Conservation (phyloP, 257 asterid genomes). For the Buddleja alternifolia region DNA sequence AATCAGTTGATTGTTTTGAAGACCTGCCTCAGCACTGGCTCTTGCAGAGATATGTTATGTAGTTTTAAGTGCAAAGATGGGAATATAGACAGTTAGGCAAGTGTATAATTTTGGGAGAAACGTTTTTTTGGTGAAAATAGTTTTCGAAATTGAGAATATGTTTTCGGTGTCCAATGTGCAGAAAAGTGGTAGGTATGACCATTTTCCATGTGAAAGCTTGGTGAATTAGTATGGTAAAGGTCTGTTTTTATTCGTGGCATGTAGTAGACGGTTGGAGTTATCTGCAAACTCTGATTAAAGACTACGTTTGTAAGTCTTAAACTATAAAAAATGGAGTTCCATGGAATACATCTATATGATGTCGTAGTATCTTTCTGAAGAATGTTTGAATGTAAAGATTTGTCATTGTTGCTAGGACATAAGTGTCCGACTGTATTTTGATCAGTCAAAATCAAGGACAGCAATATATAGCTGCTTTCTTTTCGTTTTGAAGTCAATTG, state of each 20-base stretch:
- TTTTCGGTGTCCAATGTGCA: not conserved
- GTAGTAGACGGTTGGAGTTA: not conserved
- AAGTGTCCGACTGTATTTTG: not conserved
- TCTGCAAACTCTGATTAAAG: not conserved
- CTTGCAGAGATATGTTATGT: not conserved
- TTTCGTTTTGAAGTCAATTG: no score
- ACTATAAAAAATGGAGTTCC: no score
- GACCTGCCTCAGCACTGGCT: not conserved
- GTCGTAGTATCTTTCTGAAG: constrained; percentile 3
- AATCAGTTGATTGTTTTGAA: not conserved
- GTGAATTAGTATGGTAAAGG: not conserved
- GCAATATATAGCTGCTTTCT: not conserved
- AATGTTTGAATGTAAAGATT: not conserved
- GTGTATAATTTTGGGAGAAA: not conserved
- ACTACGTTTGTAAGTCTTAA: no score
- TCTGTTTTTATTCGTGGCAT: not conserved
- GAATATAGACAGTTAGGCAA: not conserved
- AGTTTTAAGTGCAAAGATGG: not conserved
- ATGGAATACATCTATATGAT: no score
- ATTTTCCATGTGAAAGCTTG: constrained; percentile 1
- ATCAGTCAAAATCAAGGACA: not conserved
- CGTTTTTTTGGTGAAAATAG: not conserved
- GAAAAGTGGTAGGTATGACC: not conserved
- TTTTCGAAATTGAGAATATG: not conserved
- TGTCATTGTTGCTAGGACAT: not conserved